Evolutionary conservation across 23 red algal species (phyloP).

Genomic region (Gracilaria caudata): DNA sequence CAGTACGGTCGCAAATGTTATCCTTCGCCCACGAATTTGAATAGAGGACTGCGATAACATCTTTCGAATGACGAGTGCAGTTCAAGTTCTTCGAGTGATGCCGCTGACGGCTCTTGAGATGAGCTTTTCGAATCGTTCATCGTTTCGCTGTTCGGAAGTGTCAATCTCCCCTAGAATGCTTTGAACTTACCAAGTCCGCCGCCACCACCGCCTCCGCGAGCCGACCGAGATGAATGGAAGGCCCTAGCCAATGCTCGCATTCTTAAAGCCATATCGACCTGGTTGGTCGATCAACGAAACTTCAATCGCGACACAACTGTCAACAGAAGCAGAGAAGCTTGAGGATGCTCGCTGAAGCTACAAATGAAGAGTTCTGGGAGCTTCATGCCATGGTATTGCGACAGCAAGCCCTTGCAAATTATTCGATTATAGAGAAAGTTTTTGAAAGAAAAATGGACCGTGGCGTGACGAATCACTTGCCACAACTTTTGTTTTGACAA

Average conservation of each 20-base stretch:
- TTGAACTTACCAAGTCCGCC: slow-evolving; percentile 3
- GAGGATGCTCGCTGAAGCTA: no score
- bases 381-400: no score
- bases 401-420: no score
- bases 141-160: neutral
- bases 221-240: slow-evolving; percentile 44
- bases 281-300: neutral
- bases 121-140: neutral
- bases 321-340: no score
- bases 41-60: neutral
- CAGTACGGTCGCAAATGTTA: neutral
- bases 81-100: neutral
- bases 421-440: no score
- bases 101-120: neutral
- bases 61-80: neutral
- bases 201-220: slow-evolving; percentile 35
- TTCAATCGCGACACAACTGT: no score
- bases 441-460: no score
- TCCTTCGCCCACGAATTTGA: neutral
- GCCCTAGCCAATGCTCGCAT: slow-evolving; percentile 30
- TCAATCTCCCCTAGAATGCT: neutral
- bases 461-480: no score
- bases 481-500: no score
- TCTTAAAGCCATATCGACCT: slow-evolving; percentile 19
- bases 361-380: no score